phyloP scores from a whole-genome alignment of 441 rosid genomes.

The Melianthus villosus region DNA sequence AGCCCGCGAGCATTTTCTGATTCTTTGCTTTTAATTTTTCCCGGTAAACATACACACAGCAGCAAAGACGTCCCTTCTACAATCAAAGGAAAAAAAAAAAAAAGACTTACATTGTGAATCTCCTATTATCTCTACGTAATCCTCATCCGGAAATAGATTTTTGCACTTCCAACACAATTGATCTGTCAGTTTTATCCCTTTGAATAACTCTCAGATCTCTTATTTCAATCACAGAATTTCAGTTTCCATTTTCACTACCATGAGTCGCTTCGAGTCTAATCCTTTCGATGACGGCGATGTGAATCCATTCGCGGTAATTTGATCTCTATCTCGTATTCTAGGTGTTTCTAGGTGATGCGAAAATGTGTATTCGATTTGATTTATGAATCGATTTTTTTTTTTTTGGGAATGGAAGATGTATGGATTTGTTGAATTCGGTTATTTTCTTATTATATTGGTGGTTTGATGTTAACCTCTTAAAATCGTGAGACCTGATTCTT shows the following conservation, averaged over 20 bases:
- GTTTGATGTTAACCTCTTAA: too few relatives aligned
- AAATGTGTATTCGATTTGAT: not conserved
- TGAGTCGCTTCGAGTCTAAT: conserved; percentile 64
- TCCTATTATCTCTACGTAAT: too few relatives aligned
- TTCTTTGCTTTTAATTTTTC: conserved; percentile 10
- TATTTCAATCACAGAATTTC: too few relatives aligned
- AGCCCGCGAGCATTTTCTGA: not conserved
- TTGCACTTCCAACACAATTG: too few relatives aligned
- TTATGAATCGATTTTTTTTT: not conserved
- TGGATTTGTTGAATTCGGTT: too few relatives aligned
- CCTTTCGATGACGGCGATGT: conserved; percentile 78
- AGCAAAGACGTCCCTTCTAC: not conserved
- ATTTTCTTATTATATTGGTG: too few relatives aligned
- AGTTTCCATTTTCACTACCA: conserved; percentile 20
- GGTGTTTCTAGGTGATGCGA: not conserved
- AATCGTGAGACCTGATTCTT: too few relatives aligned
- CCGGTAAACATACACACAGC: conserved; percentile 12
- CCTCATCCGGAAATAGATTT: too few relatives aligned
- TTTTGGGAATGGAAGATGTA: too few relatives aligned
- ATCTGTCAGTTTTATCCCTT: too few relatives aligned
- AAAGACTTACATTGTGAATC: too few relatives aligned
- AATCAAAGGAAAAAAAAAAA: too few relatives aligned
- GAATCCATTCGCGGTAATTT: conserved; percentile 85
- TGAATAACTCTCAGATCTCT: not conserved
- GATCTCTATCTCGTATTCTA: not conserved